A percentile compares a stretch with the other conserved stretches of the same genome.
Conservation (phyloP, 2,329 filamentous ascomycete species). For the Cladobotryum mycophilum region DNA sequence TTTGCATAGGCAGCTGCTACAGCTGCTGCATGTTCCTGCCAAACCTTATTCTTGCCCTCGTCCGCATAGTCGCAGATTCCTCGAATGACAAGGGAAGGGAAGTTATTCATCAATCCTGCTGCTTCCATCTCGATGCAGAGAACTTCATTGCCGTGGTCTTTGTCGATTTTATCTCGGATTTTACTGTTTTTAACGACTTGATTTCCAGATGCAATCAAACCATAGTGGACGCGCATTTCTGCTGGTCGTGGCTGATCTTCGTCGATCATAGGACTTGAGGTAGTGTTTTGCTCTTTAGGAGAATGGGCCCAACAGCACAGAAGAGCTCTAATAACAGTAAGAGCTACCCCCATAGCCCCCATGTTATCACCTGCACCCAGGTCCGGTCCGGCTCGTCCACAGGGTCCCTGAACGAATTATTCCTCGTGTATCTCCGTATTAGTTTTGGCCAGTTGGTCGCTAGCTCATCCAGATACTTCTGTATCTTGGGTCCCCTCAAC, state of each 20-base stretch:
- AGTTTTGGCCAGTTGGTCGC: too few relatives aligned
- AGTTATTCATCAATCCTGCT: slow-evolving; percentile 14
- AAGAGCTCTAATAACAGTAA: too few relatives aligned
- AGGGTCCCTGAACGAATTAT: too few relatives aligned
- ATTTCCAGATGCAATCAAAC: slow-evolving; percentile 22
- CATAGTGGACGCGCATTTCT: background rate
- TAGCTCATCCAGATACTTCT: too few relatives aligned
- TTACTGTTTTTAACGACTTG: slow-evolving; percentile 28
- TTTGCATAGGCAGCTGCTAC: slow-evolving; percentile 26
- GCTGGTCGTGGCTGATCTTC: background rate
- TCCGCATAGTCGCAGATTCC: slow-evolving; percentile 36
- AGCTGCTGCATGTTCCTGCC: slow-evolving; percentile 30
- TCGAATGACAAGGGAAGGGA: slow-evolving; percentile 30
- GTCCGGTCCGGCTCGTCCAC: too few relatives aligned
- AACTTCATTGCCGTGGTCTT: slow-evolving; percentile 3
- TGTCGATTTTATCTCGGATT: slow-evolving; percentile 22
- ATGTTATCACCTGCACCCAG: too few relatives aligned
- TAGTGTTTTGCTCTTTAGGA: too few relatives aligned
- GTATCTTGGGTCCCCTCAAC: too few relatives aligned
- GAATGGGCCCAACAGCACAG: too few relatives aligned
- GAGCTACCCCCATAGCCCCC: too few relatives aligned
- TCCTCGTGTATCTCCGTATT: too few relatives aligned
- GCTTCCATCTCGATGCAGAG: slow-evolving; percentile 21
- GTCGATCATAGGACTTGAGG: background rate
- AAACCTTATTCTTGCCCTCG: slow-evolving; percentile 31